These are phyloP conservation scores for Achaetomium macrosporum DNA, from an alignment of 2,329 filamentous ascomycete species.

Conservation along the genomic window DNA sequence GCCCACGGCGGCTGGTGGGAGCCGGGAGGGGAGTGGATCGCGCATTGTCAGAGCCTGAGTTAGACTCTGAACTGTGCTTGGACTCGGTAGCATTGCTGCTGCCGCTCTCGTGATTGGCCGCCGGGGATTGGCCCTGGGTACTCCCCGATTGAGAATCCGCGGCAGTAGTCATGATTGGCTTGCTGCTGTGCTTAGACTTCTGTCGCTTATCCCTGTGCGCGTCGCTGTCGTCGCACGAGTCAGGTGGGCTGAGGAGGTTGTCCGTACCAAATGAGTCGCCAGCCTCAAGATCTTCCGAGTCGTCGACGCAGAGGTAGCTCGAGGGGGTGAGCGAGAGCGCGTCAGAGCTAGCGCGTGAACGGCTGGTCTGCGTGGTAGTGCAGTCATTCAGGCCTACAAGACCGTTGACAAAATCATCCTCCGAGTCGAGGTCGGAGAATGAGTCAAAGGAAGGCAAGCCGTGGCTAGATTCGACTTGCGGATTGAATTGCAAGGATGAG, in stretches of 20 bases:
- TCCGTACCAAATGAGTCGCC: slow-evolving; percentile 54
- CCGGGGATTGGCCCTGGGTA: slow-evolving; percentile 32
- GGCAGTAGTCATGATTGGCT: slow-evolving; percentile 40
- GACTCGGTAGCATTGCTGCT: slow-evolving; percentile 27
- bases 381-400: slow-evolving; percentile 62
- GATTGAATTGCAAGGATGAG: slow-evolving; percentile 46
- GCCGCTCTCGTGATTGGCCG: slow-evolving; percentile 21
- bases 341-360: slow-evolving; percentile 62
- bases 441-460: slow-evolving; percentile 78
- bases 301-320: slow-evolving; percentile 9
- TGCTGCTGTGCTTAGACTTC: slow-evolving; percentile 40
- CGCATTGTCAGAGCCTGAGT: slow-evolving; percentile 33
- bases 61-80: slow-evolving; percentile 30
- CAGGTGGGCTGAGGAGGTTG: slow-evolving; percentile 57
- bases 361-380: slow-evolving; percentile 55
- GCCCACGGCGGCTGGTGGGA: slow-evolving; percentile 81
- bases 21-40: slow-evolving; percentile 40
- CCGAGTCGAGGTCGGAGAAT: slow-evolving; percentile 83
- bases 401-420: slow-evolving; percentile 75
- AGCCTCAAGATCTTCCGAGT: slow-evolving; percentile 71
- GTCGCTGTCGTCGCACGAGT: slow-evolving; percentile 46
- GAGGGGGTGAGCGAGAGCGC: slow-evolving; percentile 57
- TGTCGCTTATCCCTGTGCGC: slow-evolving; percentile 52
- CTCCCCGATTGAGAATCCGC: slow-evolving; percentile 33
- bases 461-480: slow-evolving; percentile 38